A percentile compares a stretch with the other conserved stretches of the same genome.
These are phyloP conservation scores for Yamadazyma pseudoaaseri DNA, from an alignment of 1,139 yeast species.

Conservation along the genomic window DNA sequence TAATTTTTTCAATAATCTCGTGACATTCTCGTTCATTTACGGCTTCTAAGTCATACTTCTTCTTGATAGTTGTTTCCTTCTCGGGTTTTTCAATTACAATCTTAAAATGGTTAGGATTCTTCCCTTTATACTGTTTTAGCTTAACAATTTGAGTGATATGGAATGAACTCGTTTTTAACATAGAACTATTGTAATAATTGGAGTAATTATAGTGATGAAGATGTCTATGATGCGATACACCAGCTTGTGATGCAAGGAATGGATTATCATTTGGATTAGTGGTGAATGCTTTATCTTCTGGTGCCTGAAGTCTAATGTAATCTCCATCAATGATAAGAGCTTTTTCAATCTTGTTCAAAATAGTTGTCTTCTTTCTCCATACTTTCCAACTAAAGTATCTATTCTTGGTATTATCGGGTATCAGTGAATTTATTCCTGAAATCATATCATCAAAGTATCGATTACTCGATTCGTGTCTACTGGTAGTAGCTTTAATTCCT, in stretches of 20 bases:
- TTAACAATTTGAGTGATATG: conserved; percentile 78
- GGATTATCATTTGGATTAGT: conserved; percentile 45
- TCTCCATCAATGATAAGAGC: conserved; percentile 90
- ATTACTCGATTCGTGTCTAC: conserved; percentile 14
- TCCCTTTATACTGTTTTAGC: conserved; percentile 68
- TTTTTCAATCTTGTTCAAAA: conserved; percentile 78
- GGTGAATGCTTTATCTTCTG: conserved; percentile 54
- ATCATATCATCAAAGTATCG: conserved; percentile 38
- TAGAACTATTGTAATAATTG: conserved; percentile 48
- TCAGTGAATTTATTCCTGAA: conserved; percentile 29
- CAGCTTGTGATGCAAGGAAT: conserved; percentile 17
- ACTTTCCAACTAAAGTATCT: conserved; percentile 64
- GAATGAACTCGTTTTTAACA: conserved; percentile 81
- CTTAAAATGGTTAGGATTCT: conserved; percentile 79
- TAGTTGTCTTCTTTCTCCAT: conserved; percentile 85
- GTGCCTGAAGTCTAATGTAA: conserved; percentile 84
- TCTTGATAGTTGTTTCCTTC: conserved; percentile 35
- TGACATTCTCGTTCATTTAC: conserved; percentile 57
- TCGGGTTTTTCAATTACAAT: conserved; percentile 69
- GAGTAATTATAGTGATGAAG: conserved; percentile 49
- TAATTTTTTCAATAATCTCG: conserved; percentile 72
- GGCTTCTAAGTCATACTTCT: conserved; percentile 88
- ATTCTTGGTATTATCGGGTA: conserved; percentile 39
- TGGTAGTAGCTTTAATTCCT: background rate
- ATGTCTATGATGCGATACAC: conserved; percentile 20